Evolutionary conservation across 2,329 filamentous ascomycete genomes (phyloP).

Genomic region (Truncatella angustata): DNA sequence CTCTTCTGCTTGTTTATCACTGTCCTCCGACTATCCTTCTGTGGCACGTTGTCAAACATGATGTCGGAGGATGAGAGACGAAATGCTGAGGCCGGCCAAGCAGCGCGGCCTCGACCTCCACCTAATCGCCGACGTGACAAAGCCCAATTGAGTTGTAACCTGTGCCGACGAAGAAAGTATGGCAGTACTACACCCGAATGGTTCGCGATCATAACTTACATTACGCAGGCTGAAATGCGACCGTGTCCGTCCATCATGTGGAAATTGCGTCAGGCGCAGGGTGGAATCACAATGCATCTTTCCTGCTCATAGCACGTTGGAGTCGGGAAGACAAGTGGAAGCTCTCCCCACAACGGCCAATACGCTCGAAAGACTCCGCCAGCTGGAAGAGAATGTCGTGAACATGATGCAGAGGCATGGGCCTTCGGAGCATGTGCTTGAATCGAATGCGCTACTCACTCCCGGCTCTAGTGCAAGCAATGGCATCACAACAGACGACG

Average conservation of each 20-base stretch:
- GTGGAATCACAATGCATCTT: not conserved
- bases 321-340: not conserved
- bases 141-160: constrained; percentile 3
- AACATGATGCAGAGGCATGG: not conserved
- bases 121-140: constrained; percentile 5
- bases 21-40: no score
- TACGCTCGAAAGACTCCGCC: not conserved
- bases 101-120: not conserved
- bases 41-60: no score
- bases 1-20: no score
- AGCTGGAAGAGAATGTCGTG: not conserved
- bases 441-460: not conserved
- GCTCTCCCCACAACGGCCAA: not conserved
- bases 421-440: not conserved
- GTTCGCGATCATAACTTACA: no score
- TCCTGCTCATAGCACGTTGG: not conserved
- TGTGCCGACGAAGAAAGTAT: constrained; percentile 3
- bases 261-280: not conserved
- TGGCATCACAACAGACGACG: no score
- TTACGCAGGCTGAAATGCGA: constrained; percentile 8
- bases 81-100: not conserved
- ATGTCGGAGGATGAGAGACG: constrained; percentile 4
- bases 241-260: not conserved
- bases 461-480: not conserved
- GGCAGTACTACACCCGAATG: no score